Evolutionary conservation across 305 asterid species (phyloP).

Genomic region (Fraxinus floribunda): DNA sequence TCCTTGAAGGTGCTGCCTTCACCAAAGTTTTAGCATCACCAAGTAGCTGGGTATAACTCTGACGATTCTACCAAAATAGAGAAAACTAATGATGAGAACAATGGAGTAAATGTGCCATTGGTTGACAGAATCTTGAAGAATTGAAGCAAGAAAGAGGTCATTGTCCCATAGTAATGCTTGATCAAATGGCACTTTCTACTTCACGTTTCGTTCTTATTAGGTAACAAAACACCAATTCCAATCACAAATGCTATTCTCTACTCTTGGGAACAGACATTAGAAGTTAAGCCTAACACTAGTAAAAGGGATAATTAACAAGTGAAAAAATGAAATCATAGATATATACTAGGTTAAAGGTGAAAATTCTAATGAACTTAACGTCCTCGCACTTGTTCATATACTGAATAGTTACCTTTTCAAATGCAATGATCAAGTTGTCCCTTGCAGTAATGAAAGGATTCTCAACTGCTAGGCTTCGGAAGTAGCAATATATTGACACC

Average conservation of each 20-base stretch:
- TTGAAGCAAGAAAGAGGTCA: not conserved
- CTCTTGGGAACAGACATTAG: not conserved
- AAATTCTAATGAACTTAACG: not conserved
- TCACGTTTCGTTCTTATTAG: not conserved
- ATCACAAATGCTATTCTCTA: not conserved
- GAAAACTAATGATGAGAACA: not conserved
- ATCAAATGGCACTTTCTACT: not conserved
- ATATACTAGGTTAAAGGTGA: not conserved
- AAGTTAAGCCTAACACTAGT: not conserved
- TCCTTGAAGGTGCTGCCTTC: slow-evolving; percentile 24
- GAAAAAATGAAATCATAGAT: not conserved
- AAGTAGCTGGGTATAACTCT: slow-evolving; percentile 48
- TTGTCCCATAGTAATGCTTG: not conserved
- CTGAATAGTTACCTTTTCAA: slow-evolving; percentile 76
- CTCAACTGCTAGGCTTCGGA: slow-evolving; percentile 87
- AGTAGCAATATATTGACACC: slow-evolving; percentile 80
- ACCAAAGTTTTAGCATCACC: slow-evolving; percentile 35
- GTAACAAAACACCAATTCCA: not conserved
- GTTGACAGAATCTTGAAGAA: not conserved
- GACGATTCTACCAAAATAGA: slow-evolving; percentile 68
- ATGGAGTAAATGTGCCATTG: not conserved
- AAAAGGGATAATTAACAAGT: not conserved
- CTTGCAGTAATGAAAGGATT: slow-evolving; percentile 85
- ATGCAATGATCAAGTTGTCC: slow-evolving; percentile 88
- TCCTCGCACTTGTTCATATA: not conserved